Conservation (phyloP, 2,329 filamentous ascomycete genomes). For the Claviceps capensis region DNA sequence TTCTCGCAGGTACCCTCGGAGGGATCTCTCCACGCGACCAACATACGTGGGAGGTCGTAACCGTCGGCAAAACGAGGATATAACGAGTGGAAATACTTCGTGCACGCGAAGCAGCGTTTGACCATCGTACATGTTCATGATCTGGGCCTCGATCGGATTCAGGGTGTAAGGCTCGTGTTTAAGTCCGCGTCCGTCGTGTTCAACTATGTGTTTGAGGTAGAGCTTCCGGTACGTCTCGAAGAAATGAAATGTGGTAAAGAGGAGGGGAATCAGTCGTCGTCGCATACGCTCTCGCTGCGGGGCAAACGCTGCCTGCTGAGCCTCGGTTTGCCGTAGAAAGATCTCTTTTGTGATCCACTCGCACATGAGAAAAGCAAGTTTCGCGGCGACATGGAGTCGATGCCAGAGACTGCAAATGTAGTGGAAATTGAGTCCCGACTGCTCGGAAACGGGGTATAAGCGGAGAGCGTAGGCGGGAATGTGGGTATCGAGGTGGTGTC, state of each 20-base stretch:
- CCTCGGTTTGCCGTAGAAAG: constrained; percentile 43
- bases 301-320: constrained; percentile 42
- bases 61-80: constrained; percentile 50
- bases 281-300: constrained; percentile 51
- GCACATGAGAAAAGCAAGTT: constrained; percentile 47
- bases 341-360: constrained; percentile 54
- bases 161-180: constrained; percentile 39
- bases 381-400: constrained; percentile 48
- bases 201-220: constrained; percentile 41
- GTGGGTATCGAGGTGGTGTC: constrained; percentile 45
- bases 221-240: constrained; percentile 50
- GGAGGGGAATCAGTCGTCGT: constrained; percentile 45
- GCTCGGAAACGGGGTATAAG: constrained; percentile 41
- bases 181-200: constrained; percentile 38
- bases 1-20: constrained; percentile 50
- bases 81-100: constrained; percentile 49
- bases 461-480: constrained; percentile 46
- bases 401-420: constrained; percentile 53
- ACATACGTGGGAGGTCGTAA: constrained; percentile 51
- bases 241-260: constrained; percentile 55
- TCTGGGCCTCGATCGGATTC: constrained; percentile 47
- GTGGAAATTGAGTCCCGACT: constrained; percentile 38
- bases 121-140: constrained; percentile 53
- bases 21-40: constrained; percentile 45
- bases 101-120: constrained; percentile 48